Base-by-base conservation (phyloP, 495 filamentous ascomycete species). In the Lasiosphaeris hirsuta region DNA sequence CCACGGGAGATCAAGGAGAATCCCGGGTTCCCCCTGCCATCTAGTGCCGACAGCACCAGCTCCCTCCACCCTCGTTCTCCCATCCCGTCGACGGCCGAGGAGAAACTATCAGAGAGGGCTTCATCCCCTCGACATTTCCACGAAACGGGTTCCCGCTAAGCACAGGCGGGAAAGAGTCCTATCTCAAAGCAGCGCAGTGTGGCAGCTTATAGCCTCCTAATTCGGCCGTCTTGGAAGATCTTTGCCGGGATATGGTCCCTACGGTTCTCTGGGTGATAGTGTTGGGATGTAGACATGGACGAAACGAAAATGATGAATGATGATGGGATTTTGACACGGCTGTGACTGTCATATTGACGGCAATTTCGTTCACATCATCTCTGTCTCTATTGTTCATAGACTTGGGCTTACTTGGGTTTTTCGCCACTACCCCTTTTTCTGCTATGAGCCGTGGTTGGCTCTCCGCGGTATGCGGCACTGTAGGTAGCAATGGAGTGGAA, bases 21-120 rank as follows among this genome's bases (percentile, higher is more conserved):
- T 11, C 34, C 36, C 10, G 46, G 56, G 7, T 63, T 62, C 33
- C 57, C 57, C 6, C 45, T 55, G 14, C 42, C 19, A 7, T 52
- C 56, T 0, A 15, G 36, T 3, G 52, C 61, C 7, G 62, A 61
- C 1, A 18, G 17, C 52, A 30, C 37, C 11, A 44, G 55, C 37
- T 41, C 45, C 13, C 34, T 50, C 8, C 54, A 54, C 13, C 10
- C 30, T 0, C 46, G 37, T 14, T 38, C 30, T 11, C 40, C 53
- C 4, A 47, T 18, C 3, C 23, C 40, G 4, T 59, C 49, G 4
- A 37, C 50, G 18, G 18, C 3, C 0, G 18, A 50, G n/a, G 52
- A 55, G n/a, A 56, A 56, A 37, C 15, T 46, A 1, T 45, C 33
- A 6, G 18, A 30, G 4, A 19, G 45, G 15, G 11, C n/a, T 46